A percentile compares a stretch with the other conserved stretches of the same genome.
Evolutionary conservation across 495 filamentous ascomycete genomes (phyloP).

Genomic region (Glarea lozoyensis): DNA sequence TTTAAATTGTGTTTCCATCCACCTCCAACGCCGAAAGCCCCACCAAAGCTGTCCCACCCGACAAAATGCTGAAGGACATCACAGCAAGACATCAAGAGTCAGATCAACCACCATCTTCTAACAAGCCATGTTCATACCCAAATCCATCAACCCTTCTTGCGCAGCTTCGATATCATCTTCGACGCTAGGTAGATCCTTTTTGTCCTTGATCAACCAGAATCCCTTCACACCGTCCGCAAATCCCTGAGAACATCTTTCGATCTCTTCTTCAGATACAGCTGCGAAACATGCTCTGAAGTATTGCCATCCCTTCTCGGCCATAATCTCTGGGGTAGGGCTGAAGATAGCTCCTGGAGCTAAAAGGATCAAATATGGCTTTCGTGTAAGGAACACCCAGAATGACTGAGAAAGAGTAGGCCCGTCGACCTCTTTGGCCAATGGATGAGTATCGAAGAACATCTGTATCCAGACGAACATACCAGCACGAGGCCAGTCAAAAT

Average conservation of each 20-base stretch:
- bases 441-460: constrained; percentile 60
- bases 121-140: constrained; percentile 17
- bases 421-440: constrained; percentile 43
- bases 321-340: constrained; percentile 48
- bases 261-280: constrained; percentile 61
- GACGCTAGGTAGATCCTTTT: constrained; percentile 49
- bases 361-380: constrained; percentile 56
- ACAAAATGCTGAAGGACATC: no score
- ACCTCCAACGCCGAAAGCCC: not conserved
- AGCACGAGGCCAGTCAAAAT: constrained; percentile 70
- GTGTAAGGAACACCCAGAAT: constrained; percentile 66
- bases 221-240: constrained; percentile 57
- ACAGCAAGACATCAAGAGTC: no score
- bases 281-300: constrained; percentile 81
- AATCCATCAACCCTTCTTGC: constrained; percentile 12
- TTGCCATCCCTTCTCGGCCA: constrained; percentile 44
- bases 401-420: constrained; percentile 42
- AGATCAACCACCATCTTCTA: no score
- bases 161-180: constrained; percentile 1
- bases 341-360: constrained; percentile 65
- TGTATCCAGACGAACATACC: constrained; percentile 92
- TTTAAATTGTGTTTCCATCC: no score
- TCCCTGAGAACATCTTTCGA: constrained; percentile 46
- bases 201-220: constrained; percentile 67
- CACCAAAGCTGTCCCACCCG: not conserved